Evolutionary conservation across 1,284 basidiomycete genomes (phyloP), one percentile per base, ranked within the genome.

Genomic region (Moesziomyces sp.): DNA sequence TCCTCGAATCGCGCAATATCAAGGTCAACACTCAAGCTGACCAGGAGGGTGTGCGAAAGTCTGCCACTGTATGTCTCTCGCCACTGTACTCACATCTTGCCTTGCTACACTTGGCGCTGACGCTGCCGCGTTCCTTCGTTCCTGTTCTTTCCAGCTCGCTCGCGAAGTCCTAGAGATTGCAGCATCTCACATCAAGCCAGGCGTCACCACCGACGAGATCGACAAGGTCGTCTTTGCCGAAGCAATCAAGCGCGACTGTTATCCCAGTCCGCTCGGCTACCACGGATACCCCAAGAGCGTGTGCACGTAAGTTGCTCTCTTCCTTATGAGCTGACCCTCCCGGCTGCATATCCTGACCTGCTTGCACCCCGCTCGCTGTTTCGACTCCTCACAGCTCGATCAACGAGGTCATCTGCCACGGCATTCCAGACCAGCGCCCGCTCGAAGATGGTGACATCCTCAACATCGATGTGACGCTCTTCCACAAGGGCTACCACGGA

Each of bases 331-430:
- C 13, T 18, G 11, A 40, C n/a, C 35, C 23, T 5, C 1, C 53
- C 10, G 13, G 10, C 42, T 47, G 26, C 24, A 16, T 9, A 16
- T 45, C 14, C 16, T 44, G n/a, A 16, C 26, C 9, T 26, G 10
- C 30, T 19, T 34, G 3, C 16, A 9, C 23, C 24, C 14, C 13
- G 14, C 2, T 46, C 26, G 16, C 24, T 38, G 16, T 30, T 1
- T 40, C 5, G 16, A 16, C 13, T 2, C 13, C 16, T 28, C 21
- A 18, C 59, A 65, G 46, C 34, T 94, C 93, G 28, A 87, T 99
- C 45, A 99, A 99, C 85, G 97, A 99, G 85, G 91, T 91, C 59
- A 96, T 99, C 80, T 99, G 97, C 84, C 97, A 99, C 85, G 93
- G 93, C 3, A 83, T 84, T 23, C 82, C 82, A 3, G 81, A 83